Evolutionary conservation across 2,329 filamentous ascomycete species (phyloP).

Genomic region (Westerdykella aurantiaca): DNA sequence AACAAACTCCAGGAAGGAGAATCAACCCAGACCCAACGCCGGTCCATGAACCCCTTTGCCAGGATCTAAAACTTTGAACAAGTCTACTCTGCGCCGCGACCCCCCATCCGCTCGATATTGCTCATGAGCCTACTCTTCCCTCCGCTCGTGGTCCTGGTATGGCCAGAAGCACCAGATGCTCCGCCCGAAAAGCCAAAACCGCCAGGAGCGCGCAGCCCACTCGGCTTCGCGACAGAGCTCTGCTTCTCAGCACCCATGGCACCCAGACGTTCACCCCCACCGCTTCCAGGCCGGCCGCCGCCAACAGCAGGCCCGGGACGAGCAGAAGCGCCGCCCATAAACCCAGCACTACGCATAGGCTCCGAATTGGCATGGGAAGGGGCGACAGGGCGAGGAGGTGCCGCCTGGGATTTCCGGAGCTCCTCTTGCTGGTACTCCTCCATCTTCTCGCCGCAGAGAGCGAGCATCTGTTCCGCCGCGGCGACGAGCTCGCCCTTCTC

Average conservation of each 20-base stretch:
- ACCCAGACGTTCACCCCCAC: conserved; percentile 19
- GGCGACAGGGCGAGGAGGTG: conserved; percentile 9
- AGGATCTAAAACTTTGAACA: neutral
- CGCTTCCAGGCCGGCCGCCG: conserved; percentile 20
- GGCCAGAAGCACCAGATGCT: conserved; percentile 22
- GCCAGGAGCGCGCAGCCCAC: conserved; percentile 58
- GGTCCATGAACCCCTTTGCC: too few relatives aligned
- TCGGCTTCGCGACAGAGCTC: conserved; percentile 39
- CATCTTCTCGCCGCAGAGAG: conserved; percentile 50
- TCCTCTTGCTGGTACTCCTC: conserved; percentile 35
- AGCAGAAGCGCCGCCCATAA: conserved; percentile 21
- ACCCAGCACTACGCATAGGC: conserved; percentile 29
- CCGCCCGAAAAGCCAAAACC: conserved; percentile 33
- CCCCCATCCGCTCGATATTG: conserved; percentile 84
- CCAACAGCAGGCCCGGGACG: conserved; percentile 25
- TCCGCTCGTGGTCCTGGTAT: conserved; percentile 31
- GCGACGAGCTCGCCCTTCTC: conserved; percentile 80
- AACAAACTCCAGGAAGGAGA: too few relatives aligned
- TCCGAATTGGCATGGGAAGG: conserved; percentile 10
- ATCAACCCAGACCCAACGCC: too few relatives aligned
- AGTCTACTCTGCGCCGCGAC: conserved; percentile 16
- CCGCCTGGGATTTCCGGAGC: conserved; percentile 50
- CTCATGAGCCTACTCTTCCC: conserved; percentile 70
- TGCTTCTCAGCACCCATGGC: conserved; percentile 9
- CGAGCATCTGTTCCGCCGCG: conserved; percentile 78